These are phyloP conservation scores for Cercospora citrullina DNA, from an alignment of 2,329 filamentous ascomycete species.

Conservation along the genomic window DNA sequence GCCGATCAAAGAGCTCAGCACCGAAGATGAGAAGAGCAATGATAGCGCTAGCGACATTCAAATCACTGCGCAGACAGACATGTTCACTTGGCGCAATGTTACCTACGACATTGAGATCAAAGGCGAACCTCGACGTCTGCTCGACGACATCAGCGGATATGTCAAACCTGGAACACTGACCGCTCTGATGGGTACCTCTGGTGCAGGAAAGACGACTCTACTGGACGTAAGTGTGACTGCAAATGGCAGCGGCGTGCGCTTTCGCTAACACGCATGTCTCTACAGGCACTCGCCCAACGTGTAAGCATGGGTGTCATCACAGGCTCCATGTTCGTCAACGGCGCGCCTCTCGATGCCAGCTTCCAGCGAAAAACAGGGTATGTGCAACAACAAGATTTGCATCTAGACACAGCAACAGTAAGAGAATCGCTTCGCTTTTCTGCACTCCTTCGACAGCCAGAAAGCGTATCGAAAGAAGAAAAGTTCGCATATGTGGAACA, in stretches of 20 bases:
- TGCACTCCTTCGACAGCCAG: slow-evolving; percentile 59
- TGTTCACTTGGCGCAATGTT: not conserved
- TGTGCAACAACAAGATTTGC: slow-evolving; percentile 66
- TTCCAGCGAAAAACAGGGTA: slow-evolving; percentile 68
- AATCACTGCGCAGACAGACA: not conserved
- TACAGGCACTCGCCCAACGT: slow-evolving; percentile 54
- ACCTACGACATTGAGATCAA: slow-evolving; percentile 57
- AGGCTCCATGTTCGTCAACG: slow-evolving; percentile 67
- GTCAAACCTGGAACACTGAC: slow-evolving; percentile 51
- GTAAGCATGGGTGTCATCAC: slow-evolving; percentile 63
- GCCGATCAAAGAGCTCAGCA: slow-evolving; percentile 30
- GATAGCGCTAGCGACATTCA: slow-evolving; percentile 28
- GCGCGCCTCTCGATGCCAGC: slow-evolving; percentile 54
- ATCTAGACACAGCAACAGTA: slow-evolving; percentile 57
- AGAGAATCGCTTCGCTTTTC: slow-evolving; percentile 57
- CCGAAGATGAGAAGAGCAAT: slow-evolving; percentile 31
- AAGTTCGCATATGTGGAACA: slow-evolving; percentile 64
- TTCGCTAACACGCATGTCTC: not conserved
- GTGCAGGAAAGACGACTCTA: slow-evolving; percentile 62
- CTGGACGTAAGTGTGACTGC: slow-evolving; percentile 46
- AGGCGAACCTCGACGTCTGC: slow-evolving; percentile 51
- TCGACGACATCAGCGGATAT: slow-evolving; percentile 57
- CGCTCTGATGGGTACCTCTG: slow-evolving; percentile 29
- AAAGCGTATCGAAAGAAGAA: slow-evolving; percentile 54
- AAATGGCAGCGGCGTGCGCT: not conserved